Percentiles rank a stretch among this genome's conserved stretches.
phyloP scores from a whole-genome alignment of 441 rosid species.

The Adansonia madagascariensis region DNA sequence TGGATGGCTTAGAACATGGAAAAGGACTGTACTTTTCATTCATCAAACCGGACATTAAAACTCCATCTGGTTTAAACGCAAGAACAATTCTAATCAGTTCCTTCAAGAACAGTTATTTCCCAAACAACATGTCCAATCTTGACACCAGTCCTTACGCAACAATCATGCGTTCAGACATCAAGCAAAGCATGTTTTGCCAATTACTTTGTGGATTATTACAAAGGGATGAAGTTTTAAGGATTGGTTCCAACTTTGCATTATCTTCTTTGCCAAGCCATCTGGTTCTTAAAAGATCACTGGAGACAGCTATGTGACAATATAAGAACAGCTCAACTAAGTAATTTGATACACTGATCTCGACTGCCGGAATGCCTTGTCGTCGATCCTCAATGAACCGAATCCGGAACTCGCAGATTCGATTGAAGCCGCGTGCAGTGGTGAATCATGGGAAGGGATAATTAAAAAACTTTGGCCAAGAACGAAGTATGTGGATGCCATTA shows the following conservation, averaged over 20 bases:
- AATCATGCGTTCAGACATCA: not conserved
- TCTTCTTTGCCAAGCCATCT: not conserved
- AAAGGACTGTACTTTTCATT: no score
- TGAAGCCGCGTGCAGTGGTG: not conserved
- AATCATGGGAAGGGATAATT: constrained; percentile 20
- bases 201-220: not conserved
- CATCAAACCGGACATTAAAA: no score
- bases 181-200: constrained; percentile 6
- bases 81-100: no score
- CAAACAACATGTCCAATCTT: no score
- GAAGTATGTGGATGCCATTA: not conserved
- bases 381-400: not conserved
- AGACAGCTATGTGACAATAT: not conserved
- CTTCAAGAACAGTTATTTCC: no score
- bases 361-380: not conserved
- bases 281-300: constrained; percentile 6
- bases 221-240: not conserved
- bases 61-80: no score
- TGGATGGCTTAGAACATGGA: no score
- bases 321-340: not conserved
- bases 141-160: not conserved
- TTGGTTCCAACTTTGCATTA: not conserved
- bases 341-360: not conserved
- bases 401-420: not conserved
- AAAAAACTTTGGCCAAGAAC: not conserved